Evolutionary conservation across 2,329 filamentous ascomycete species (phyloP).

Genomic region (Fusarium sp.): DNA sequence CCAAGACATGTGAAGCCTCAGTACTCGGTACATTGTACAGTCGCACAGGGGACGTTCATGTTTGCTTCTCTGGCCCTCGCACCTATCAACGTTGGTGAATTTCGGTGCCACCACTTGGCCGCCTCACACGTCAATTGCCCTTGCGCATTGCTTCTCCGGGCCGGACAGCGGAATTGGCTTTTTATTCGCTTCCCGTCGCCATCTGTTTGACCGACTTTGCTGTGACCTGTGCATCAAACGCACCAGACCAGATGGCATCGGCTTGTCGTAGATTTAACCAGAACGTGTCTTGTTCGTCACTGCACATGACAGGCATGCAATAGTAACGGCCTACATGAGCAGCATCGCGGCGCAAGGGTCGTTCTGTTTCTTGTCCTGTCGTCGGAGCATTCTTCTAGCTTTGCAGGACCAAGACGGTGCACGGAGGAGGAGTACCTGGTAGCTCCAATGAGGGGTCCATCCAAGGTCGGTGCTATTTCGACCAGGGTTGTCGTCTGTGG

Average conservation of each 20-base stretch:
- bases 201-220: conserved; percentile 21
- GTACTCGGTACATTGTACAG: conserved; percentile 24
- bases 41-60: conserved; percentile 22
- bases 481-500: conserved; percentile 29
- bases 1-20: conserved; percentile 37
- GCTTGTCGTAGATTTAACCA: not conserved
- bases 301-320: not conserved
- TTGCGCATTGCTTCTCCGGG: conserved; percentile 25
- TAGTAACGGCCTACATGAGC: not conserved
- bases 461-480: conserved; percentile 21
- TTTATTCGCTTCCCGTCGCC: not conserved
- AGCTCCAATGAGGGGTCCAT: conserved; percentile 15
- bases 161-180: conserved; percentile 25
- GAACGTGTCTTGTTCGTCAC: not conserved
- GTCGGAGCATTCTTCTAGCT: conserved; percentile 20
- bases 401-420: conserved; percentile 14
- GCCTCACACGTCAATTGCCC: conserved; percentile 40
- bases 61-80: conserved; percentile 30
- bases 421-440: not conserved
- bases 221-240: conserved; percentile 6
- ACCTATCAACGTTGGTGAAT: conserved; percentile 27
- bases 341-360: conserved; percentile 20
- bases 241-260: not conserved
- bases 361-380: not conserved
- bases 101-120: conserved; percentile 23